phyloP scores from a whole-genome alignment of 2,329 filamentous ascomycete species.

The Phyllosticta citribraziliensis region DNA sequence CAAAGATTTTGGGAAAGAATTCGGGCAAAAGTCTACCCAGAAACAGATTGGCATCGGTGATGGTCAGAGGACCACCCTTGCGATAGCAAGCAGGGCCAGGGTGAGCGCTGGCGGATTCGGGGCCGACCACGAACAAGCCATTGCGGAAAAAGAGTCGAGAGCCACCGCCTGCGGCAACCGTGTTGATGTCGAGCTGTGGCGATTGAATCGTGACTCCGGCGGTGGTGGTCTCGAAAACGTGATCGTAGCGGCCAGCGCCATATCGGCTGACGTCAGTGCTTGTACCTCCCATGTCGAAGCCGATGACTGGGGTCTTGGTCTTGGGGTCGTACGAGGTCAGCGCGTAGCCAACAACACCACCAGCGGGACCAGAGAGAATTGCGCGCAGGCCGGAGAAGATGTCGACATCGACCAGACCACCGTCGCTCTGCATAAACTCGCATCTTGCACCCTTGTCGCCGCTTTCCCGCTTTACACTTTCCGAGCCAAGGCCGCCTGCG shows the following conservation, averaged over 20 bases:
- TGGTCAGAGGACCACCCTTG: slow-evolving; percentile 78
- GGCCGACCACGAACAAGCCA: slow-evolving; percentile 81
- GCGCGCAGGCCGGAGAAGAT: slow-evolving; percentile 77
- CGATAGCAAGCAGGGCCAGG: slow-evolving; percentile 86
- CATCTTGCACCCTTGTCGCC: slow-evolving; percentile 66
- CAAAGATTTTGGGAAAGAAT: slow-evolving; percentile 94
- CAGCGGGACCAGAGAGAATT: slow-evolving; percentile 83
- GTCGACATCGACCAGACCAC: slow-evolving; percentile 60
- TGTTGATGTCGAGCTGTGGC: slow-evolving; percentile 89
- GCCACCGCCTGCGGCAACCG: slow-evolving; percentile 82
- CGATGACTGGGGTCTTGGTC: slow-evolving; percentile 78
- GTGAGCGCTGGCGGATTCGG: slow-evolving; percentile 79
- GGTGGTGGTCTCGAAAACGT: slow-evolving; percentile 89
- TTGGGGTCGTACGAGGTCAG: slow-evolving; percentile 79
- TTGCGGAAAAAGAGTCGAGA: slow-evolving; percentile 80
- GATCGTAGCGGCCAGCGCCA: slow-evolving; percentile 72
- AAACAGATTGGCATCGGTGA: slow-evolving; percentile 75
- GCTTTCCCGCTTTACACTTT: slow-evolving; percentile 57
- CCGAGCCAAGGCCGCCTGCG: slow-evolving; percentile 65
- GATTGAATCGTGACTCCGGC: slow-evolving; percentile 91
- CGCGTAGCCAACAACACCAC: slow-evolving; percentile 86
- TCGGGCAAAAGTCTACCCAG: slow-evolving; percentile 76
- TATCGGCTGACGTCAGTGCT: slow-evolving; percentile 87
- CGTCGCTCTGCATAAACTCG: slow-evolving; percentile 92
- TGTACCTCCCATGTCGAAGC: slow-evolving; percentile 93